Evolutionary conservation across 2,329 filamentous ascomycete genomes (phyloP).

Genomic region (Xylaria polymorpha): DNA sequence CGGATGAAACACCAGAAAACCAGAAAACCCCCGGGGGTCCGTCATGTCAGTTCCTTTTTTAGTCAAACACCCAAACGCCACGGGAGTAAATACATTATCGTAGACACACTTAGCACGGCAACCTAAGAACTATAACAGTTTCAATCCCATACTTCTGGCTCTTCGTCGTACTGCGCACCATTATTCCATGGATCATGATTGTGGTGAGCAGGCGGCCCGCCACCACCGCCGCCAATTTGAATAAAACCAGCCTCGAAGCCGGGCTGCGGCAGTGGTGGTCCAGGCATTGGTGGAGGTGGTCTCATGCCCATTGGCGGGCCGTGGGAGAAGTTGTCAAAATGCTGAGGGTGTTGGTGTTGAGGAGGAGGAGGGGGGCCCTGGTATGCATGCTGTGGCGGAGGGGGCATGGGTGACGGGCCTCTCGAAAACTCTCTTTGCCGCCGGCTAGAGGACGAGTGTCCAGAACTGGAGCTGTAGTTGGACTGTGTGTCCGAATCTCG

Average conservation of each 20-base stretch:
- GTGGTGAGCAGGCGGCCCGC: constrained; percentile 31
- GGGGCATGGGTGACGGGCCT: constrained; percentile 28
- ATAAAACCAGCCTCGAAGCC: constrained; percentile 48
- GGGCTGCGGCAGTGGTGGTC: constrained; percentile 29
- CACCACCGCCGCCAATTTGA: constrained; percentile 41
- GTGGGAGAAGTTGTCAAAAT: constrained; percentile 31
- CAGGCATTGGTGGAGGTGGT: constrained; percentile 32
- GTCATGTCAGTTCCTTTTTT: constrained; percentile 9
- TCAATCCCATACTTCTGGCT: constrained; percentile 31
- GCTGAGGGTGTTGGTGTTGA: constrained; percentile 28
- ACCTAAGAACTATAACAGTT: constrained; percentile 3
- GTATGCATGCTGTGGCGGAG: constrained; percentile 22
- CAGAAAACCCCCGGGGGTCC: constrained; percentile 3
- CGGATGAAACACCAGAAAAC: not conserved
- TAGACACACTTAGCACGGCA: not conserved
- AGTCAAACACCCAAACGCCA: constrained; percentile 15
- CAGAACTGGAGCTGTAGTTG: constrained; percentile 31
- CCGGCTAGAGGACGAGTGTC: constrained; percentile 32
- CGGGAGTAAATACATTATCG: constrained; percentile 23
- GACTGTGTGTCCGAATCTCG: constrained; percentile 36
- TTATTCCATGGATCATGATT: constrained; percentile 36
- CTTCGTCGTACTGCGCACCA: constrained; percentile 19
- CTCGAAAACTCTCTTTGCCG: constrained; percentile 23
- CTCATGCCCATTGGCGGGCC: constrained; percentile 32
- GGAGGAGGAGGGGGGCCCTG: constrained; percentile 23